phyloP scores from a whole-genome alignment of 2,329 filamentous ascomycete genomes.

The Colletotrichum sp. region DNA sequence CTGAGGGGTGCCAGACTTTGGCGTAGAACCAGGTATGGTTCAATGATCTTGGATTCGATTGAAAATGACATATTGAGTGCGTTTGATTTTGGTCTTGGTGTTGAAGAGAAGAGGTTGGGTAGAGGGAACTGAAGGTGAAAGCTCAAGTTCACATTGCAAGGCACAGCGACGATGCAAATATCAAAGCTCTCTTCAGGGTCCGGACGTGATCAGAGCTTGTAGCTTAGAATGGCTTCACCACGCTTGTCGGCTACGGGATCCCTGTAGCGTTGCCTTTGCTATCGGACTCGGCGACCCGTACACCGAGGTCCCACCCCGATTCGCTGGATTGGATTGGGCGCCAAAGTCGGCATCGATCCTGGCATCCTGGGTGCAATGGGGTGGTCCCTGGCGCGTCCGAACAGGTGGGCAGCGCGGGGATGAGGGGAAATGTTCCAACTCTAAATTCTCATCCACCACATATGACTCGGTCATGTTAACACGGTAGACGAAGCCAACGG shows the following conservation, averaged over 20 bases:
- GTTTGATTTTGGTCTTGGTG: neutral
- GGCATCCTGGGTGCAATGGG: neutral
- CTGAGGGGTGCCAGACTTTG: neutral
- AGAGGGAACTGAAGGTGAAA: too few relatives aligned
- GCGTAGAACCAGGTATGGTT: neutral
- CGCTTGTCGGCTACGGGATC: neutral
- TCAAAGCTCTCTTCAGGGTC: constrained; percentile 21
- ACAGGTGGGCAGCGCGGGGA: neutral
- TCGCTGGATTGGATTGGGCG: neutral
- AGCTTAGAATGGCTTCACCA: neutral
- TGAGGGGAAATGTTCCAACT: neutral
- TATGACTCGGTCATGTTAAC: neutral
- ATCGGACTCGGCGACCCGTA: neutral
- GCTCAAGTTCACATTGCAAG: neutral
- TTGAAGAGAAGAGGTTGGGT: rapidly evolving
- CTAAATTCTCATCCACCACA: neutral
- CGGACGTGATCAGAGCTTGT: neutral
- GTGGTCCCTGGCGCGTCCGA: neutral
- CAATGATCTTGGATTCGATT: neutral
- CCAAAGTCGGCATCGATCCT: neutral
- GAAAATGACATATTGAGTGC: neutral
- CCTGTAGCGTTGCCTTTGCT: neutral
- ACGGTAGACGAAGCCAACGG: neutral
- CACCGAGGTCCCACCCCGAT: neutral
- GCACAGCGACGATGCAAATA: constrained; percentile 31